These are phyloP conservation scores for Pythium periplocum DNA, from an alignment of 352 stramenopile genomes.

Conservation along the genomic window DNA sequence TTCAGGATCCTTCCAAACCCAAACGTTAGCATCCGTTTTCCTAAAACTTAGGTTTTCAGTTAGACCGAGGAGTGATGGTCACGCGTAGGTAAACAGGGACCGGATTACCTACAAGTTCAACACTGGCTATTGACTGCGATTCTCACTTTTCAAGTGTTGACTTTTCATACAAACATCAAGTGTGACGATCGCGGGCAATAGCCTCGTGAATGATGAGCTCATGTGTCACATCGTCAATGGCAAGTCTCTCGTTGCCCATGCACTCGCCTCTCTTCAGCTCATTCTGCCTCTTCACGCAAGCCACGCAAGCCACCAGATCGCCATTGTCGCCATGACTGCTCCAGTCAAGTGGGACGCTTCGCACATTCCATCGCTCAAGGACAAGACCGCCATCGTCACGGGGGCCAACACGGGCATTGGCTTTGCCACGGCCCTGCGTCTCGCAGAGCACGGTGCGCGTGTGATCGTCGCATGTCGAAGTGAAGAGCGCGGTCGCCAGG, in stretches of 20 bases:
- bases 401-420: constrained; percentile 85
- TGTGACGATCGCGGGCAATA: background rate
- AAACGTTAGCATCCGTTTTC: background rate
- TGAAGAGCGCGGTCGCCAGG: constrained; percentile 18
- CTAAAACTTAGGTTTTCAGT: too few species aligned
- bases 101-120: too few species aligned
- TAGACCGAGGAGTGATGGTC: too few species aligned
- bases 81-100: too few species aligned
- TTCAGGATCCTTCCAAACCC: background rate
- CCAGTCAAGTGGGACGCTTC: constrained; percentile 10
- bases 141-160: too few species aligned
- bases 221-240: background rate
- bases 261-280: background rate
- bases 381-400: constrained; percentile 78
- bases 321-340: background rate
- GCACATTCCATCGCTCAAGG: constrained; percentile 26
- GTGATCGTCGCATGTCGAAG: constrained; percentile 86
- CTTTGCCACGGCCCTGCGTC: constrained; percentile 53
- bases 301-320: background rate
- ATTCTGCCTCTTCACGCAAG: background rate
- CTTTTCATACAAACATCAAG: background rate
- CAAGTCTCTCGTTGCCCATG: too few species aligned
- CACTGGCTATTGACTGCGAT: too few species aligned
- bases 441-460: constrained; percentile 50
- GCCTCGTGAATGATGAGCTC: background rate